Evolutionary conservation across 1,284 basidiomycete genomes (phyloP), one percentile per base, ranked within the genome.

Genomic region (Inonotus obliquus): DNA sequence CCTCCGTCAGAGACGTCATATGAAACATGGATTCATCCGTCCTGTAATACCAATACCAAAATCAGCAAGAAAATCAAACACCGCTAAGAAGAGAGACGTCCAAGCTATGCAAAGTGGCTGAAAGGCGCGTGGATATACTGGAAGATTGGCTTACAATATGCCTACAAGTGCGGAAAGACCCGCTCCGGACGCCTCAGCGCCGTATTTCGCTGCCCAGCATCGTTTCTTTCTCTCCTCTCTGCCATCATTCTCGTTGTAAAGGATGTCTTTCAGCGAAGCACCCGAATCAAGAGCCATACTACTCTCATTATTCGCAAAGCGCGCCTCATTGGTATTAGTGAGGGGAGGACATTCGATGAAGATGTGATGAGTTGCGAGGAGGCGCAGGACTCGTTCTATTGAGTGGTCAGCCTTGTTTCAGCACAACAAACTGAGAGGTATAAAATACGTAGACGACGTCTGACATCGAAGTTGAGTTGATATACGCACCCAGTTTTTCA

Each of bases 281-380:
- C 65, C 60, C 39, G 73, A 75, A 39, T 68, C 63, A 10, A 76
- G 66, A 10, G 70, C 55, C 1, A 69, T 68, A 7, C 74, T 74
- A 13, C 72, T 63, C 7, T 70, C 71, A 51, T 75, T 77, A 62
- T 75, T 73, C 1, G 71, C 69, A 55, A 75, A 77, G n/a, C 47
- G 44, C 1, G 68, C 67, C 45, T 74, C 68, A n/a, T 70, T 29
- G 21, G 47, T 23, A 2, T 7, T 9, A 9, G 21, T 7, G 4
- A 73, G 66, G 4, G 72, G 73, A 2, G 63, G 58, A 44, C 72
- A 62, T 64, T 78, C 76, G 19, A 52, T 54, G 66, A 76, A 78
- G 48, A 76, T 67, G 61, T 74, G 71, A 39, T 69, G 63, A 1
- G 72, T 70, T 3, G 72, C 71, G 6, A 75, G 70, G 55, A 71